Percentiles rank a stretch among this genome's conserved stretches.
These are phyloP conservation scores for Jacaranda copaia DNA, from an alignment of 257 asterid genomes.

Conservation along the genomic window DNA sequence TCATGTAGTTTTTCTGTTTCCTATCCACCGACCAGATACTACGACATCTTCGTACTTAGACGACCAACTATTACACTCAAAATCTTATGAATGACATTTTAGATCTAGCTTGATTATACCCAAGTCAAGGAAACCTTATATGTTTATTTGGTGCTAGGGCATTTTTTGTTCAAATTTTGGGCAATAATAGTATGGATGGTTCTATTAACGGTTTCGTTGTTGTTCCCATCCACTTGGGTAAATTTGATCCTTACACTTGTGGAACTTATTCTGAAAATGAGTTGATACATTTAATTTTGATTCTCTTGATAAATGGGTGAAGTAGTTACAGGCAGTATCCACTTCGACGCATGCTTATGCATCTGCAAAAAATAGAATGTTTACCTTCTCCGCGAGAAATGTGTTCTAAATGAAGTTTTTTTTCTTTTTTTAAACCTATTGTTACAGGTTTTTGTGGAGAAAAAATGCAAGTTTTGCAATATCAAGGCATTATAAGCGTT, in stretches of 20 bases:
- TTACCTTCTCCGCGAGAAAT: not conserved
- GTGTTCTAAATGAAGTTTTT: not conserved
- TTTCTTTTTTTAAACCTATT: not conserved
- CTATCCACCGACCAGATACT: no score
- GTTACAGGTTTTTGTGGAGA: conserved; percentile 77
- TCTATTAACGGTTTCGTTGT: not conserved
- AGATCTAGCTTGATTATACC: no score
- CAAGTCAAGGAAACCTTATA: no score
- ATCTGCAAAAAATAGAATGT: not conserved
- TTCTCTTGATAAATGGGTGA: not conserved
- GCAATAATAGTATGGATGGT: no score
- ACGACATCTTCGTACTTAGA: no score
- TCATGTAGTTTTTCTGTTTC: no score
- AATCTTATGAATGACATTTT: no score
- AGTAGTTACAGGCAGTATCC: not conserved
- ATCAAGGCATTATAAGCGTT: conserved; percentile 78
- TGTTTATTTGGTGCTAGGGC: no score
- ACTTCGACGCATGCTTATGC: not conserved
- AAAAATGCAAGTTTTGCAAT: conserved; percentile 83
- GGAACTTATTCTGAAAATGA: not conserved
- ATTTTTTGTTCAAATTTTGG: no score
- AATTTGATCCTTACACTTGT: not conserved
- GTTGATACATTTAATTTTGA: not conserved
- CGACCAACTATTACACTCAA: no score
- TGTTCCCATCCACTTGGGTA: not conserved